Evolutionary conservation across 2,329 filamentous ascomycete genomes (phyloP).

Genomic region (Ascocoryne sarcoides): DNA sequence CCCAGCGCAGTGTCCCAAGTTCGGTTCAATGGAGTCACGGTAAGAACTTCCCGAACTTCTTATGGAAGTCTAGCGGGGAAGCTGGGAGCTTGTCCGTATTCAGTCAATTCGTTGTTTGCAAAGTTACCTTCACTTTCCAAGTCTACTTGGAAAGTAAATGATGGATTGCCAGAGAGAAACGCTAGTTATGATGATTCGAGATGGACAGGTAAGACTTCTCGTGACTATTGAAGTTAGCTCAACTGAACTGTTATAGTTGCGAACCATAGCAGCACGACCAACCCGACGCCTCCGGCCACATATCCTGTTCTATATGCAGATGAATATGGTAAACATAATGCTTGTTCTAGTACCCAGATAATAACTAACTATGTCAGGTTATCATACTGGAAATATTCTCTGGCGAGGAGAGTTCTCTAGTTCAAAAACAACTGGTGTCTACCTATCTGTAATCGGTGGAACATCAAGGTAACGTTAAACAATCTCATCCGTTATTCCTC

Average conservation of each 20-base stretch:
- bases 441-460: conserved; percentile 17
- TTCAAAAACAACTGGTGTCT: conserved; percentile 24
- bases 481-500: no score
- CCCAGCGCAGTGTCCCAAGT: conserved; percentile 36
- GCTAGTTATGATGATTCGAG: conserved; percentile 35
- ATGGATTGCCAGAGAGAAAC: conserved; percentile 35
- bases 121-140: conserved; percentile 14
- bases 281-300: conserved; percentile 34
- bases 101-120: conserved; percentile 8
- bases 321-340: conserved; percentile 30
- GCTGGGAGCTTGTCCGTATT: conserved; percentile 22
- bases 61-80: conserved; percentile 34
- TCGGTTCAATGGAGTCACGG: conserved; percentile 41
- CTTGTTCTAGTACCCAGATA: not conserved
- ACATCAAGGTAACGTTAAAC: conserved; percentile 8
- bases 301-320: conserved; percentile 38
- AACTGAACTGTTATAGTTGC: conserved; percentile 21
- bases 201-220: conserved; percentile 25
- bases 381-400: conserved; percentile 36
- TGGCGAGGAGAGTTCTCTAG: conserved; percentile 35
- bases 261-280: conserved; percentile 34
- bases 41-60: conserved; percentile 29
- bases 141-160: conserved; percentile 32
- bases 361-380: conserved; percentile 19
- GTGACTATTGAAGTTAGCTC: conserved; percentile 10